These are phyloP conservation scores for Lotus japonicus DNA, from an alignment of 306 rosid genomes.

Conservation along the genomic window DNA sequence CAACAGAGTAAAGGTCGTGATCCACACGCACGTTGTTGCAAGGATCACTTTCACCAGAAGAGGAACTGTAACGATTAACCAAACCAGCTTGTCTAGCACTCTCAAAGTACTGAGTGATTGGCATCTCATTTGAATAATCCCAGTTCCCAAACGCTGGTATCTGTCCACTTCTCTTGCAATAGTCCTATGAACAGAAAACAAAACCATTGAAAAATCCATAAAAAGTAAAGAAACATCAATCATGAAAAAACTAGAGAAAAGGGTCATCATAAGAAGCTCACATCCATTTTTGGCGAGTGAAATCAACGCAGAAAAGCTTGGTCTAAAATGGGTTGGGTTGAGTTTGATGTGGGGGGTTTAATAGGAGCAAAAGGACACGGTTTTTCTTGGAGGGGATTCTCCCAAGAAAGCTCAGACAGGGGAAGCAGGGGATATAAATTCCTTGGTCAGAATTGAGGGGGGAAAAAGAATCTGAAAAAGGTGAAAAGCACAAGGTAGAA, in stretches of 20 bases:
- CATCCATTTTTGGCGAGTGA: constrained; percentile 23
- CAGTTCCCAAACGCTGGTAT: constrained; percentile 92
- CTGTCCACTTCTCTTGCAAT: constrained; percentile 58
- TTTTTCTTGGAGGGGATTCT: background rate
- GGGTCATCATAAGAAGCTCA: background rate
- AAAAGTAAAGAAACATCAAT: background rate
- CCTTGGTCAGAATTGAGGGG: constrained; percentile 23
- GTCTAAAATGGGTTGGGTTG: background rate
- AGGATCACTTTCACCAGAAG: constrained; percentile 61
- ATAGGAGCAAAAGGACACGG: background rate
- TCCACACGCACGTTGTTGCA: constrained; percentile 20
- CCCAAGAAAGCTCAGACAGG: constrained; percentile 14
- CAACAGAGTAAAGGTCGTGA: constrained; percentile 55
- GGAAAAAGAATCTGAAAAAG: constrained; percentile 17
- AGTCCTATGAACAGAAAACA: constrained; percentile 21
- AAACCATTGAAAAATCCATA: no score
- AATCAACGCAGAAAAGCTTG: background rate
- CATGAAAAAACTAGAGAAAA: background rate
- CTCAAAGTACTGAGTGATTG: constrained; percentile 92
- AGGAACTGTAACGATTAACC: constrained; percentile 62
- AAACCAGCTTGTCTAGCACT: constrained; percentile 79
- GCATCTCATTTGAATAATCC: constrained; percentile 73
- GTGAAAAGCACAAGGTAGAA: background rate
- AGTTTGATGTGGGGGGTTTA: background rate
- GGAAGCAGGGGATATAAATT: constrained; percentile 24